Conservation (phyloP, 495 filamentous ascomycete genomes). For the Penicillium ucsense region DNA sequence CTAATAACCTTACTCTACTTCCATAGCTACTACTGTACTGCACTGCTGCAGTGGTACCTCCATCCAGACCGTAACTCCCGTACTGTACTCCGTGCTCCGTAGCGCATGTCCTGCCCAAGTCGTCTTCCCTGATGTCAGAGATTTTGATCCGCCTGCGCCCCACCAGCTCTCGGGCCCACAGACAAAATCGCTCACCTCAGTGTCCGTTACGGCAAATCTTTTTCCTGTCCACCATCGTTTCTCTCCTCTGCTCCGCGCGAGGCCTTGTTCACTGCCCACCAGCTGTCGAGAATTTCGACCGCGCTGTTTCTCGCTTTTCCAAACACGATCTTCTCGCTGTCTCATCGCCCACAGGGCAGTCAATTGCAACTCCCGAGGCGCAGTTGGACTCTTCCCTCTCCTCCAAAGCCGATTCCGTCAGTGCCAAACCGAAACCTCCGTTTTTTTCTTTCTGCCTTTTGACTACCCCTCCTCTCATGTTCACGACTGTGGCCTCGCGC, state of each 20-base stretch:
- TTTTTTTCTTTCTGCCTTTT: conserved; percentile 3
- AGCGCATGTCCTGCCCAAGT: not conserved
- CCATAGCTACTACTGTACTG: too few species aligned
- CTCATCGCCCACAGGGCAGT: conserved; percentile 3
- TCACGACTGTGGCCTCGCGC: conserved; percentile 26
- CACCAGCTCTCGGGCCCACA: conserved; percentile 19
- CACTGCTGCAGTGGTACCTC: too few species aligned
- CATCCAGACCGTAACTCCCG: too few species aligned
- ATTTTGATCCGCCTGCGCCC: conserved; percentile 18
- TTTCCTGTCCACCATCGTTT: conserved; percentile 8
- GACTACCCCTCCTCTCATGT: conserved; percentile 23
- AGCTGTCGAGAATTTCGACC: too few species aligned
- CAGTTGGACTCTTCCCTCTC: conserved; percentile 12
- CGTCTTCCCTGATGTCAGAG: conserved; percentile 18
- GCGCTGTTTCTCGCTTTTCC: too few species aligned
- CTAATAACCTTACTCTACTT: too few species aligned
- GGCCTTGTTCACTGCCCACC: too few species aligned
- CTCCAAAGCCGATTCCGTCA: conserved; percentile 9
- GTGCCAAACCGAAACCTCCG: not conserved
- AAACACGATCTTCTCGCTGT: not conserved
- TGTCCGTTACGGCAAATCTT: conserved; percentile 13
- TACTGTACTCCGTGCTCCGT: too few species aligned
- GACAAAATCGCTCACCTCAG: conserved; percentile 22
- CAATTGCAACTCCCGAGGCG: conserved; percentile 5
- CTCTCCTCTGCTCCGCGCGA: conserved; percentile 3